Base-by-base conservation (phyloP, 371 early-diverging fungal species). In the Gilbertella persicaria region DNA sequence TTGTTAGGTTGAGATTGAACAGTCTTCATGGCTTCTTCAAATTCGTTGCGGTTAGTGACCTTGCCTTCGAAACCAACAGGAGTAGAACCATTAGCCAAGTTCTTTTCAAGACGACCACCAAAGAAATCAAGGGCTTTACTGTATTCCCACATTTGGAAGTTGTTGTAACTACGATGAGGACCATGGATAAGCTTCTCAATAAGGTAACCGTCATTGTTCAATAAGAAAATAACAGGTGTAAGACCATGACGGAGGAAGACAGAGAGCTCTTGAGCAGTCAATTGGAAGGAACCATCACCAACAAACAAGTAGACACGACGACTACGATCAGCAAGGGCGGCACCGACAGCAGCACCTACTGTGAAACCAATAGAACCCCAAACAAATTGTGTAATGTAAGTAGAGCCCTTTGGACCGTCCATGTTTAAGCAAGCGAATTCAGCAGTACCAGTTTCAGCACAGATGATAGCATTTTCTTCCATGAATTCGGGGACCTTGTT, bases 221-320 rank as follows among this genome's bases (percentile, higher is more conserved):
- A 36, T 16, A 82, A 39, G 49, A 80, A 53, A 25, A 82, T 71
- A 17, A 74, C 68, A 25, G 75, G 76, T 1, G 60, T 66, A 23
- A 76, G 60, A 17, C 74, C 75, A 35, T 70, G 65, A 28, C 69
- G 75, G 16, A 76, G 62, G 62, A 82, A 67, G n/a, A 72, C 74
- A 14, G 79, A 76, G 16, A 81, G 39, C 48, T 74, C 79, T 50
- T 75, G 71, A 16, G 63, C 74, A 9, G 79, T 76, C 46, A 81
- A 38, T 50, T 81, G 81, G 71, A 78, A 78, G 7, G 77, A 76
- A 14, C 80, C 82, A 48, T 82, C 80, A 43, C 80, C 82, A 19
- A 75, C 71, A 26, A 80, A 69, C 46, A 82, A 55, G 28, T 55
- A 66, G 21, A 73, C 73, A 35, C 63, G 53, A 29, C 73, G 62